Evolutionary conservation across 768 basidiomycete species (phyloP).

Genomic region (Suillus plorans): DNA sequence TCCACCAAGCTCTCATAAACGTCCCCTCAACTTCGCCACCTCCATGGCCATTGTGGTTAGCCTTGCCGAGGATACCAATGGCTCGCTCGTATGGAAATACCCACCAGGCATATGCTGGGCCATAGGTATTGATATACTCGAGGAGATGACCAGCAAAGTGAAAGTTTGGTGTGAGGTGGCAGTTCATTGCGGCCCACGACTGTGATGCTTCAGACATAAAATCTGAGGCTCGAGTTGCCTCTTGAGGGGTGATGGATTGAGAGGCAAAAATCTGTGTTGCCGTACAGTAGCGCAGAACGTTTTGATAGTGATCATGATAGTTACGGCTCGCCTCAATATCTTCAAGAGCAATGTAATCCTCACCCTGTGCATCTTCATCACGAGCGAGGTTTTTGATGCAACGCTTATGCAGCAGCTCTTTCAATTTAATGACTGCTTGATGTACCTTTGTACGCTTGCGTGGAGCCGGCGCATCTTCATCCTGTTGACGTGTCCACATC

Average conservation of each 20-base stretch:
- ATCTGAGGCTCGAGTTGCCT: not conserved
- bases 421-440: not conserved
- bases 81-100: not conserved
- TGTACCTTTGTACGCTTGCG: not conserved
- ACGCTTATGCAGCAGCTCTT: not conserved
- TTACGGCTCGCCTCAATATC: not conserved
- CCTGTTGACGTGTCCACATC: not conserved
- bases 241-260: not conserved
- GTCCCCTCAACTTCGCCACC: conserved; percentile 1
- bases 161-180: not conserved
- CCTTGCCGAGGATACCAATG: not conserved
- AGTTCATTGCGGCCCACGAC: not conserved
- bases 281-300: not conserved
- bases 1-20: not conserved
- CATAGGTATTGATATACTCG: not conserved
- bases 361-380: not conserved
- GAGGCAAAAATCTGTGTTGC: not conserved
- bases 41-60: conserved; percentile 1
- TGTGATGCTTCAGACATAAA: not conserved
- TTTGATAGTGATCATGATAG: not conserved
- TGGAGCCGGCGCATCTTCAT: not conserved
- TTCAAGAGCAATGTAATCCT: not conserved
- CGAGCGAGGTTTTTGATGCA: not conserved
- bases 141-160: not conserved
- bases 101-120: not conserved